Percentiles rank a stretch among this genome's conserved stretches.
phyloP scores from a whole-genome alignment of 2,329 filamentous ascomycete species.

The Aspergillus pseudonomiae region DNA sequence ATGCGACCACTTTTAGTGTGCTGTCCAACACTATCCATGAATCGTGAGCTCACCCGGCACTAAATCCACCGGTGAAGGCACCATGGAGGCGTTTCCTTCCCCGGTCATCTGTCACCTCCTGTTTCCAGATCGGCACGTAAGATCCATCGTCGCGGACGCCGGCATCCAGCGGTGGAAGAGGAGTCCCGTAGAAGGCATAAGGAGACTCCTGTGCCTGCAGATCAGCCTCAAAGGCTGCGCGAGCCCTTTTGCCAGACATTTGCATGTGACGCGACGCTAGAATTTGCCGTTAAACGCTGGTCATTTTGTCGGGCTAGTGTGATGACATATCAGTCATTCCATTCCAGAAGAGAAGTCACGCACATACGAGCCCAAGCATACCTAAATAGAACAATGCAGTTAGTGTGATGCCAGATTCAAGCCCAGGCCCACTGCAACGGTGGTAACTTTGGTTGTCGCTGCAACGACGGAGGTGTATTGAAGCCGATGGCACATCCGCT shows the following conservation, averaged over 20 bases:
- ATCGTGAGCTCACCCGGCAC: slow-evolving; percentile 74
- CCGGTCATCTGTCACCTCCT: slow-evolving; percentile 91
- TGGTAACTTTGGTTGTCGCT: neutral
- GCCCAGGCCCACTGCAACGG: neutral
- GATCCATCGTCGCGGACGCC: slow-evolving; percentile 84
- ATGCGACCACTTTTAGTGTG: slow-evolving; percentile 35
- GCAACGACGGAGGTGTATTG: neutral
- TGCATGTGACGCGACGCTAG: neutral
- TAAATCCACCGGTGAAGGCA: slow-evolving; percentile 95
- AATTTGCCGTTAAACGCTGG: neutral
- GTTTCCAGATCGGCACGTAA: slow-evolving; percentile 95
- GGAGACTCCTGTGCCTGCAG: slow-evolving; percentile 68
- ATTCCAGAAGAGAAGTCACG: neutral
- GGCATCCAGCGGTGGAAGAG: slow-evolving; percentile 76
- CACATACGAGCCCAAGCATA: neutral
- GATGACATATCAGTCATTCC: neutral
- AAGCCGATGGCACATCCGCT: neutral
- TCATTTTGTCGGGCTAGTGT: neutral
- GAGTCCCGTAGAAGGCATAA: slow-evolving; percentile 80
- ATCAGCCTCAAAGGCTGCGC: slow-evolving; percentile 76
- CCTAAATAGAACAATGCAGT: neutral
- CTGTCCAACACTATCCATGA: slow-evolving; percentile 30
- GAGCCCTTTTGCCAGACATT: slow-evolving; percentile 81
- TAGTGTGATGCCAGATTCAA: too few relatives aligned
- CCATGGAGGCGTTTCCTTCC: slow-evolving; percentile 90